Conservation (phyloP, 2,329 filamentous ascomycete genomes). For the Colletotrichum lentis region DNA sequence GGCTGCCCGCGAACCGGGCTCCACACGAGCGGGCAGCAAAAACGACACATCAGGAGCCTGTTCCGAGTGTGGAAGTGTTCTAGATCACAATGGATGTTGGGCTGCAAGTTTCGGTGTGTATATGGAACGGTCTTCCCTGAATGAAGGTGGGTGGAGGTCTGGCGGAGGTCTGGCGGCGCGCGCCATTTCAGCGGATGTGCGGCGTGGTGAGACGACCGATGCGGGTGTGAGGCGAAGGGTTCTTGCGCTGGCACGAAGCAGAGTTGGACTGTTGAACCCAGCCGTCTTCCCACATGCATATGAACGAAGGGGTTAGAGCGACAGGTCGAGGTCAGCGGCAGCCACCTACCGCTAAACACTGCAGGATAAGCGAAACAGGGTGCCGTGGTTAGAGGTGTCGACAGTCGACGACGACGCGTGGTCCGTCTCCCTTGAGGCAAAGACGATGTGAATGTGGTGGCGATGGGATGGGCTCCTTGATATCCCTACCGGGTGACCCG, state of each 20-base stretch:
- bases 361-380: constrained; percentile 16
- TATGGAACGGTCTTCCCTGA: constrained; percentile 29
- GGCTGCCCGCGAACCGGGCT: not conserved
- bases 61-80: constrained; percentile 17
- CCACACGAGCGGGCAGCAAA: not conserved
- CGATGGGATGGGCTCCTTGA: not conserved
- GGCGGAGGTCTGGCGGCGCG: constrained; percentile 1
- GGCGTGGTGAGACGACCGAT: constrained; percentile 26
- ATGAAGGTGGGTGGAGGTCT: not conserved
- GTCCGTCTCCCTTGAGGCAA: constrained; percentile 20
- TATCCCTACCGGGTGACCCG: not conserved
- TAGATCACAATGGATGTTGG: constrained; percentile 32
- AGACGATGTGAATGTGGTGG: not conserved
- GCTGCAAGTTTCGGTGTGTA: constrained; percentile 35
- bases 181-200: constrained; percentile 4
- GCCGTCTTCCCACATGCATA: not conserved
- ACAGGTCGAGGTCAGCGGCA: not conserved
- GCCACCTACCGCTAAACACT: not conserved
- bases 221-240: constrained; percentile 21
- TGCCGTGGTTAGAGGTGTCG: constrained; percentile 6
- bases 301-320: not conserved
- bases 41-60: constrained; percentile 15
- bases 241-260: not conserved
- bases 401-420: constrained; percentile 21
- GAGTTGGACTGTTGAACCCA: not conserved